Percentiles rank a stretch among this genome's conserved stretches.
Evolutionary conservation across 1,284 basidiomycete genomes (phyloP).

Genomic region (Ustilago bromivora): DNA sequence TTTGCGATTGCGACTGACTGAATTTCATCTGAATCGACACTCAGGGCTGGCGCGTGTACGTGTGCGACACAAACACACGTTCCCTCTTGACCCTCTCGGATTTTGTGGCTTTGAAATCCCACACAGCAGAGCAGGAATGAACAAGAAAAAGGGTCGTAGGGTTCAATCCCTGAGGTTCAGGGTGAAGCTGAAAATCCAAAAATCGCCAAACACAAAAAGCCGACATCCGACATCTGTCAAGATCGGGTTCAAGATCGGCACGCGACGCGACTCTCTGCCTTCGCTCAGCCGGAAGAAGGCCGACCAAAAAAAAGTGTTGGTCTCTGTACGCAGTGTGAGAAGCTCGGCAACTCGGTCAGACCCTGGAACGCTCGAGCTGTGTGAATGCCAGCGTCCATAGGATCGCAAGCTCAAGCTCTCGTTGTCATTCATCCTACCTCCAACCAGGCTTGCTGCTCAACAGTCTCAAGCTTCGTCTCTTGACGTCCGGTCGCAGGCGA

Average conservation of each 20-base stretch:
- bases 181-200: constrained; percentile 5
- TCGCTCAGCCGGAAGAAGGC: not conserved
- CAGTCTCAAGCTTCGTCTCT: constrained; percentile 4
- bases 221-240: not conserved
- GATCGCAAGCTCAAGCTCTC: constrained; percentile 12
- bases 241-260: constrained; percentile 10
- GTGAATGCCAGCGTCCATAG: constrained; percentile 11
- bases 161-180: not conserved
- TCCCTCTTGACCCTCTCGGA: constrained; percentile 5
- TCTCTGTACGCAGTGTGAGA: constrained; percentile 19
- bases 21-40: constrained; percentile 12
- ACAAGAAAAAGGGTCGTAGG: not conserved
- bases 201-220: not conserved
- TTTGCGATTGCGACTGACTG: constrained; percentile 8
- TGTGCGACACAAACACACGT: constrained; percentile 6
- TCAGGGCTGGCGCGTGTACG: not conserved
- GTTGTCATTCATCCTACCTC: not conserved
- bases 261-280: constrained; percentile 26
- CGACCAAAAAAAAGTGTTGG: constrained; percentile 26
- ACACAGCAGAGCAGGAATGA: not conserved
- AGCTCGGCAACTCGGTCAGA: not conserved
- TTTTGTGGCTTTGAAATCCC: constrained; percentile 25
- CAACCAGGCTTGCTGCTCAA: not conserved
- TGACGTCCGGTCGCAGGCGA: not conserved
- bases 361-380: not conserved